Evolutionary conservation across 2,329 filamentous ascomycete species (phyloP).

Genomic region (Alternaria triticina): DNA sequence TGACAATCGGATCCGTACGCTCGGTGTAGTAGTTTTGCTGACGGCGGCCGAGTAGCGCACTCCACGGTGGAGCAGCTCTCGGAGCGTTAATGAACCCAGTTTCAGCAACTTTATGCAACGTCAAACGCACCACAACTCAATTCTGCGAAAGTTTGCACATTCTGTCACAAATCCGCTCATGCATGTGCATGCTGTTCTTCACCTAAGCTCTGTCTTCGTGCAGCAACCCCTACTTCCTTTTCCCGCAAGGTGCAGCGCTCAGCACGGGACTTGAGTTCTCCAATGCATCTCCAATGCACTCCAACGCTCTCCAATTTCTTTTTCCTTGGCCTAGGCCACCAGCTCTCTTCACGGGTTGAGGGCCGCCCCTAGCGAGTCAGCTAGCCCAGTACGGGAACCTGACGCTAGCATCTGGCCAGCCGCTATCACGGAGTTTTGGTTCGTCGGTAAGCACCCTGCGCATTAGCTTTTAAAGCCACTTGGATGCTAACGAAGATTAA

Average conservation of each 20-base stretch:
- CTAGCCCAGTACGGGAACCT: background rate
- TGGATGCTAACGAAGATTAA: background rate
- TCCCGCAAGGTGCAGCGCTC: background rate
- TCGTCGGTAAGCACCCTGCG: constrained; percentile 1
- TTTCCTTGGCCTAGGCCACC: background rate
- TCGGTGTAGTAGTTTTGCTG: constrained; percentile 1
- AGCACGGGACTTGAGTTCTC: background rate
- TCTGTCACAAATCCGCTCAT: background rate
- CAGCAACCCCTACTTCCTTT: background rate
- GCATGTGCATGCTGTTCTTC: background rate
- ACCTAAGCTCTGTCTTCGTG: background rate
- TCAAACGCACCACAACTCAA: background rate
- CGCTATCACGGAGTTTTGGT: constrained; percentile 5
- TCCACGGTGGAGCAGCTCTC: constrained; percentile 1
- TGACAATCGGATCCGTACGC: background rate
- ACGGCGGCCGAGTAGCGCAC: background rate
- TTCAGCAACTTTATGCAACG: background rate
- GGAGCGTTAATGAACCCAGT: background rate
- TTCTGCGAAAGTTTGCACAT: background rate
- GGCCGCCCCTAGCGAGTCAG: constrained; percentile 4
- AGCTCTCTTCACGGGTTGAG: background rate
- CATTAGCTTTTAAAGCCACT: constrained; percentile 5
- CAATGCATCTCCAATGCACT: background rate
- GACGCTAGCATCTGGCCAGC: background rate
- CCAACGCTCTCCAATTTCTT: background rate